A percentile compares a stretch with the other conserved stretches of the same genome.
These are phyloP conservation scores for Candida methanosorbosa DNA, from an alignment of 805 yeast genomes.

Conservation along the genomic window DNA sequence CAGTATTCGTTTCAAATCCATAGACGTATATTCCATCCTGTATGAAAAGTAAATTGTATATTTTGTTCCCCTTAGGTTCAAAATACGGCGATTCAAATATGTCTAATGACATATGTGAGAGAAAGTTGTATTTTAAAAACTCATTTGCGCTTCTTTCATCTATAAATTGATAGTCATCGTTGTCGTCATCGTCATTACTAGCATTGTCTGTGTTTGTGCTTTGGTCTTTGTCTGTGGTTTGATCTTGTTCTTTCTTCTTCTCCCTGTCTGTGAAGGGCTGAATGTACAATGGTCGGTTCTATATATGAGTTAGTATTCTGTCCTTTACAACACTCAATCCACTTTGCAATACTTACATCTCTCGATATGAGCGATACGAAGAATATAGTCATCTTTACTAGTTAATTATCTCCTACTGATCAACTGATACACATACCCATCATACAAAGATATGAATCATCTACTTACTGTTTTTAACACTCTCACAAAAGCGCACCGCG, in stretches of 20 bases:
- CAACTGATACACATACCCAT: too few species aligned
- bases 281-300: constrained; percentile 51
- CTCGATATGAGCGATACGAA: constrained; percentile 53
- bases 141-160: constrained; percentile 29
- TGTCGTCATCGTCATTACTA: too few species aligned
- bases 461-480: too few species aligned
- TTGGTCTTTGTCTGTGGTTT: constrained; percentile 1
- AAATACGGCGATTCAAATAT: constrained; percentile 46
- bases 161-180: constrained; percentile 9
- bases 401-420: too few species aligned
- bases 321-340: too few species aligned
- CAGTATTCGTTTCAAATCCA: constrained; percentile 63
- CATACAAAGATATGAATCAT: too few species aligned
- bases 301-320: constrained; percentile 4
- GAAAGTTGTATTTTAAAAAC: constrained; percentile 53
- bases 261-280: too few species aligned
- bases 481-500: too few species aligned
- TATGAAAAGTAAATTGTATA: constrained; percentile 44
- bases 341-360: constrained; percentile 25
- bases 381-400: too few species aligned
- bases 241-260: constrained; percentile 24
- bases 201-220: too few species aligned
- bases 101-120: constrained; percentile 72
- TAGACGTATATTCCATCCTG: constrained; percentile 62
- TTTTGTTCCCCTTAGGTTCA: constrained; percentile 28